A percentile compares a stretch with the other conserved stretches of the same genome.
These are phyloP conservation scores for Jaapia argillacea DNA, from an alignment of 768 basidiomycete species.

Conservation along the genomic window DNA sequence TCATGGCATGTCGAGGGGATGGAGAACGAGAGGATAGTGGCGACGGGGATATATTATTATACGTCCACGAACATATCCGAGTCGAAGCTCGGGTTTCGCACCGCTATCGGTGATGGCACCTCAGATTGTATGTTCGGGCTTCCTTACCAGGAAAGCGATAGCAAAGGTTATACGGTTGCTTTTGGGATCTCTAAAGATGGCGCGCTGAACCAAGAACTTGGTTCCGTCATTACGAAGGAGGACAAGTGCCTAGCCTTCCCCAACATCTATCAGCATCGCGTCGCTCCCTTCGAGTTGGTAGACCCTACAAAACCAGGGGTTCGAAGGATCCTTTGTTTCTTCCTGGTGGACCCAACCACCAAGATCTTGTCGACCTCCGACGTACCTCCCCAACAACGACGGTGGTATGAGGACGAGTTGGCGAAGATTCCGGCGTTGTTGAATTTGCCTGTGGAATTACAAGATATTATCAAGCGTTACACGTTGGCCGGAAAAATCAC, in stretches of 20 bases:
- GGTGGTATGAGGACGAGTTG: slow-evolving; percentile 7
- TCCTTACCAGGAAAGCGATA: not conserved
- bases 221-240: slow-evolving; percentile 22
- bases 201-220: slow-evolving; percentile 20
- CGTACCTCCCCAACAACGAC: slow-evolving; percentile 13
- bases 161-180: not conserved
- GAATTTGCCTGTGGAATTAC: slow-evolving; percentile 18
- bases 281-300: slow-evolving; percentile 25
- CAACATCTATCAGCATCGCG: slow-evolving; percentile 28
- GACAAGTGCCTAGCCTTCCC: slow-evolving; percentile 18
- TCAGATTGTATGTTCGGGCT: not conserved
- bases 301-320: slow-evolving; percentile 27
- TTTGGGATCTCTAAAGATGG: slow-evolving; percentile 4
- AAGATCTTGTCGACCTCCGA: slow-evolving; percentile 8
- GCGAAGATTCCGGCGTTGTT: not conserved
- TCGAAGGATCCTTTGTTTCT: slow-evolving; percentile 30
- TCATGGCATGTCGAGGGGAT: slow-evolving; percentile 30
- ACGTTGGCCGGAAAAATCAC: slow-evolving; percentile 14
- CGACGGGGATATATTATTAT: slow-evolving; percentile 18
- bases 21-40: slow-evolving; percentile 16
- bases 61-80: slow-evolving; percentile 22
- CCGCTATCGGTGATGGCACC: slow-evolving; percentile 2
- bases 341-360: slow-evolving; percentile 22
- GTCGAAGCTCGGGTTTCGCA: slow-evolving; percentile 21
- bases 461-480: slow-evolving; percentile 12